Evolutionary conservation across 306 rosid genomes (phyloP).

Genomic region (Quercus agrifolia): DNA sequence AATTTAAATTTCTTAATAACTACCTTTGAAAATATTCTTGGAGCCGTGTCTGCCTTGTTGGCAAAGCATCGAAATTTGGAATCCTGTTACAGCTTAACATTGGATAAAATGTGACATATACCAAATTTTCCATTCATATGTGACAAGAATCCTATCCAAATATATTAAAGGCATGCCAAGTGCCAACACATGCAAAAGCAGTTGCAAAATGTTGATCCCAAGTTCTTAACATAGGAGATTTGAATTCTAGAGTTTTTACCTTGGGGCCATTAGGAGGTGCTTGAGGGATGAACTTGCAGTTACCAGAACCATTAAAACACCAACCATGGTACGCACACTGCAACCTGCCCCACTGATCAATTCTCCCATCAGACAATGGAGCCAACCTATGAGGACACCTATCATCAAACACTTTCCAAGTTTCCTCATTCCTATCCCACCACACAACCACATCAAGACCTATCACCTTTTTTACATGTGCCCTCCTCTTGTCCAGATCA

Average conservation of each 20-base stretch:
- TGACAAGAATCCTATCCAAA: neutral
- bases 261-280: constrained; percentile 76
- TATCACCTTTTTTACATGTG: constrained; percentile 70
- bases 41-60: no score
- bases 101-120: neutral
- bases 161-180: neutral
- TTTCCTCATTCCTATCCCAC: constrained; percentile 85
- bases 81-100: neutral
- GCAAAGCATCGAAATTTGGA: neutral
- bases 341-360: constrained; percentile 89
- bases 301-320: constrained; percentile 88
- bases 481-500: constrained; percentile 72
- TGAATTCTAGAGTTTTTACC: constrained; percentile 30
- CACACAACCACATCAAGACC: constrained; percentile 90
- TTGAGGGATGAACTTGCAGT: constrained; percentile 85
- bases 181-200: neutral
- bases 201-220: neutral
- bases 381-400: constrained; percentile 89
- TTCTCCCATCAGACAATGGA: constrained; percentile 88
- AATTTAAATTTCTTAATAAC: no score
- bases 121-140: neutral
- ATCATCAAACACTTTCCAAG: constrained; percentile 85
- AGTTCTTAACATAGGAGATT: neutral
- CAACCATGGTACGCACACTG: constrained; percentile 96
- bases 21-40: no score